Conservation (phyloP, 1,139 yeast genomes). For the Yamadazyma mexicana region DNA sequence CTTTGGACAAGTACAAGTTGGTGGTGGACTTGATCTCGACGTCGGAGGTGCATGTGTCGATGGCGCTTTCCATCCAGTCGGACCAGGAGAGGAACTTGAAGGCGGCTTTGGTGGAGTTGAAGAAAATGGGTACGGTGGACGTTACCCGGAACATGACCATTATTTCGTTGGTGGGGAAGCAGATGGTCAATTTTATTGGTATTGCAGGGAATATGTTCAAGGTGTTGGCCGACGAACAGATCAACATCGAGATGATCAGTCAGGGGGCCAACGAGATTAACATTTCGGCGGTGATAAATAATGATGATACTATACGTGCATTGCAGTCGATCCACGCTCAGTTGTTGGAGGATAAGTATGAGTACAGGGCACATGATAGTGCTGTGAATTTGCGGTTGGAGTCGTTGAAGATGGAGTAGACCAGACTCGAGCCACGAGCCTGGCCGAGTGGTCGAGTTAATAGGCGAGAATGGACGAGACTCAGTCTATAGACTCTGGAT, state of each 20-base stretch:
- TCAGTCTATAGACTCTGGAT: no score
- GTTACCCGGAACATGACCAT: conserved; percentile 86
- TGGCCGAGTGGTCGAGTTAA: no score
- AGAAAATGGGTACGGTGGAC: conserved; percentile 84
- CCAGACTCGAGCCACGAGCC: no score
- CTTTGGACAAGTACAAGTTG: conserved; percentile 77
- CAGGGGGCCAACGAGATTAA: conserved; percentile 99
- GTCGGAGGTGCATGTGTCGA: conserved; percentile 95
- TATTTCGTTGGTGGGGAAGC: conserved; percentile 91
- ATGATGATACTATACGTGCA: conserved; percentile 80
- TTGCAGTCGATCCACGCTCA: conserved; percentile 81
- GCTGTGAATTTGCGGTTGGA: conserved; percentile 41
- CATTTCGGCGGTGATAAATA: conserved; percentile 91
- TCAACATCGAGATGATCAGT: conserved; percentile 95
- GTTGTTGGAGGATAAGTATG: conserved; percentile 54
- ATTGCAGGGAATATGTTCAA: conserved; percentile 97
- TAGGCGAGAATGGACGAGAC: no score
- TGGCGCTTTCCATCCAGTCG: conserved; percentile 82
- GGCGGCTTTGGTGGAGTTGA: conserved; percentile 73
- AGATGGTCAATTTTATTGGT: conserved; percentile 95
- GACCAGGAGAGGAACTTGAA: conserved; percentile 63
- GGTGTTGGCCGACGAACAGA: conserved; percentile 85
- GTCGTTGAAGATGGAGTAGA: conserved; percentile 24
- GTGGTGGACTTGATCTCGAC: conserved; percentile 96
- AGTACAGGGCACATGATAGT: conserved; percentile 24